Conservation (phyloP, 345 rosid species). For the Bruguiera sexangula region DNA sequence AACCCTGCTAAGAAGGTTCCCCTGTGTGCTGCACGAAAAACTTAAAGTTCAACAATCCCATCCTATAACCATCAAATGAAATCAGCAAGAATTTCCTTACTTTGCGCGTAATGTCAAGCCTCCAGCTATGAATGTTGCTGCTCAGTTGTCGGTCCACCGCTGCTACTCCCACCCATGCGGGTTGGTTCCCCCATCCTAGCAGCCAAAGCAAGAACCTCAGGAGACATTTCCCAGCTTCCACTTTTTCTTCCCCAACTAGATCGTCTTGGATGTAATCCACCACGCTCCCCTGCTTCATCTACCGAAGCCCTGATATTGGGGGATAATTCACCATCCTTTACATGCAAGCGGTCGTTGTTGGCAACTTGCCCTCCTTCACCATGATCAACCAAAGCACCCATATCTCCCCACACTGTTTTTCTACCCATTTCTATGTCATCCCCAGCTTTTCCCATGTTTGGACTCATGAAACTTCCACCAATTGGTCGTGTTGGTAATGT, state of each 20-base stretch:
- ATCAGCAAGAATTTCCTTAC: conserved; percentile 22
- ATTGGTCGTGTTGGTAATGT: conserved; percentile 52
- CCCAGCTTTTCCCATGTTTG: conserved; percentile 82
- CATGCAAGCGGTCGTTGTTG: conserved; percentile 52
- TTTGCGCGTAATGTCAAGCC: conserved; percentile 11
- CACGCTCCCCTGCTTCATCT: conserved; percentile 60
- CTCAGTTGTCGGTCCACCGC: conserved; percentile 57
- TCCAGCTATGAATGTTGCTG: conserved; percentile 42
- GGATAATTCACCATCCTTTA: conserved; percentile 82
- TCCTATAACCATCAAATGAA: conserved; percentile 9
- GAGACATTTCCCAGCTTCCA: conserved; percentile 79
- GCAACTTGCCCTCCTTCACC: conserved; percentile 60
- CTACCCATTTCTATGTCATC: conserved; percentile 98
- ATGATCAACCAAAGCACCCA: conserved; percentile 54
- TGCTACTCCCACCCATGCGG: conserved; percentile 50
- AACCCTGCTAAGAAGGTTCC: conserved; percentile 20
- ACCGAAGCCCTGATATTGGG: conserved; percentile 64
- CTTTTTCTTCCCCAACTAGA: conserved; percentile 79
- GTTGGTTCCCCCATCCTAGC: conserved; percentile 82
- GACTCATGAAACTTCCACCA: conserved; percentile 89
- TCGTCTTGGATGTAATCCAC: conserved; percentile 68
- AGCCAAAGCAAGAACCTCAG: conserved; percentile 86
- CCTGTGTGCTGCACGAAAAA: conserved; percentile 4
- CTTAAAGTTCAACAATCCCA: conserved; percentile 8
- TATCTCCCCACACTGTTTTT: conserved; percentile 89